Base-by-base conservation (phyloP, 495 filamentous ascomycete species). In the Beverwykella pulmonaria region DNA sequence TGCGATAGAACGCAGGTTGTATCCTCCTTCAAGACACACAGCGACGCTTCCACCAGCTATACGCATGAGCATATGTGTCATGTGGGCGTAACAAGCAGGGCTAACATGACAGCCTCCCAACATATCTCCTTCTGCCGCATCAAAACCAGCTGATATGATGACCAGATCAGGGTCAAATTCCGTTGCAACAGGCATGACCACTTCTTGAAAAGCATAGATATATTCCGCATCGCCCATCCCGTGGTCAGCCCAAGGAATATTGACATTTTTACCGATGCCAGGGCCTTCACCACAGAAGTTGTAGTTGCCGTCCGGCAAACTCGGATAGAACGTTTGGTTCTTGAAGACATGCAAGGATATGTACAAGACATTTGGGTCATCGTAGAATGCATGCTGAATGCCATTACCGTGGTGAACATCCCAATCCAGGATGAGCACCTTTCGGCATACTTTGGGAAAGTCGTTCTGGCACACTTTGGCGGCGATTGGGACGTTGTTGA, bases 41-140 rank as follows among this genome's bases (percentile, higher is more conserved):
- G 90, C 91, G 49, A 98, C 82, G 74, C 94, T 97, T 39, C 94
- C 94, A 48, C 87, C 81, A 1, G 94, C 93, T n/a, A 99, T 84
- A 14, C 89, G 88, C 92, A 97, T 98, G 19, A 99, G 83, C 93
- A 97, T 97, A 72, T 97, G 91, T 9, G 95, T 97, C 94, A 99
- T 98, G 71, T 98, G 93, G 20, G 92, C 92, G 75, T 98, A 99
- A 72, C 95, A 93, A 23, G 87, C 77, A 0, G 94, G 94, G 0
- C 92, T 88, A 5, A 98, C 93, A 69, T 89, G 92, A 74, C 95
- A 99, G 32, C 88, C 91, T 39, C 94, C 94, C 20, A 99, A 82
- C 59, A 90, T 87, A 76, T 99, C 94, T 8, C 95, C 94, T 47
- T 86, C 91, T 1, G 94, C 94, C 5, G 94, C 94, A 77, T 99